These are phyloP conservation scores for Mortierella sp. DNA, from an alignment of 371 early-diverging fungal species.

Conservation along the genomic window DNA sequence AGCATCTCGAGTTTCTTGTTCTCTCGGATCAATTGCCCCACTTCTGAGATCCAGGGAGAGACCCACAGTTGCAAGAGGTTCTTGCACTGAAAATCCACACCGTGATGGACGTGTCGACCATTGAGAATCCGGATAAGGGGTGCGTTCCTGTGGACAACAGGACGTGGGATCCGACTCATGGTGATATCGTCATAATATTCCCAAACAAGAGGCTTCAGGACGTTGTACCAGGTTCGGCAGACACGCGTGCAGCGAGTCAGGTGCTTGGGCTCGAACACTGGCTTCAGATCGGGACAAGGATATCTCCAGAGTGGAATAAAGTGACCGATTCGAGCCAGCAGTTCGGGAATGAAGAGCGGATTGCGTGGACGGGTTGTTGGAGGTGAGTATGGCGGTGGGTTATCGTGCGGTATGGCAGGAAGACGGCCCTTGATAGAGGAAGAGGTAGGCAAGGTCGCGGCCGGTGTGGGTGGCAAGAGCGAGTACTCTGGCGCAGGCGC, in stretches of 20 bases:
- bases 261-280: not conserved
- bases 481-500: no score
- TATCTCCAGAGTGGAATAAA: conserved; percentile 5
- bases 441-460: no score
- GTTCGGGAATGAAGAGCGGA: conserved; percentile 13
- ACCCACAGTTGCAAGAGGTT: not conserved
- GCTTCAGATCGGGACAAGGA: not conserved
- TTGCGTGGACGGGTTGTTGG: not conserved
- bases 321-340: conserved; percentile 7
- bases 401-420: no score
- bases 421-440: no score
- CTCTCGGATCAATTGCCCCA: not conserved
- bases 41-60: conserved; percentile 4
- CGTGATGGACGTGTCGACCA: conserved; percentile 1
- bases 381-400: not conserved
- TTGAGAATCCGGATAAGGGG: conserved; percentile 1
- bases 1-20: conserved; percentile 3
- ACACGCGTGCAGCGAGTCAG: not conserved
- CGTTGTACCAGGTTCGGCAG: conserved; percentile 4
- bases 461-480: no score
- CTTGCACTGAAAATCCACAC: not conserved
- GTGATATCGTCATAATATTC: conserved; percentile 1
- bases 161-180: conserved; percentile 4
- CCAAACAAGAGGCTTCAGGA: conserved; percentile 6
- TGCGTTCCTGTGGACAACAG: conserved; percentile 5